Percentiles rank a stretch among this genome's conserved stretches.
Conservation (phyloP, 192 early-diverging fungal species). For the Haplosporangium gracile region DNA sequence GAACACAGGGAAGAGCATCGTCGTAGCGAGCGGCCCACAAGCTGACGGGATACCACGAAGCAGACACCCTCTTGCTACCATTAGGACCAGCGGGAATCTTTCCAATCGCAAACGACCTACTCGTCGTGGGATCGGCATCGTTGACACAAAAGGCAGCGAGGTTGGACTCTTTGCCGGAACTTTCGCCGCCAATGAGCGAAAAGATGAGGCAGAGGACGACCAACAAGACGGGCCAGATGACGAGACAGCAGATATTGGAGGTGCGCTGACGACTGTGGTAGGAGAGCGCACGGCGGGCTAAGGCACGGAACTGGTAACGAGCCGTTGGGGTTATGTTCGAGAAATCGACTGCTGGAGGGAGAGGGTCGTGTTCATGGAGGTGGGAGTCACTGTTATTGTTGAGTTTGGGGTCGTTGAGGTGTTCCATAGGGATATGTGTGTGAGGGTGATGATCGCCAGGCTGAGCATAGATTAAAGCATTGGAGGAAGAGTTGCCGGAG, state of each 20-base stretch:
- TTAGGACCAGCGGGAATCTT: not conserved
- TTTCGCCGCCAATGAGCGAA: not conserved
- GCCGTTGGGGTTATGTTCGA: constrained; percentile 12
- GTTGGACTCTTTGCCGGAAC: not conserved
- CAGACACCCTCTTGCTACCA: not conserved
- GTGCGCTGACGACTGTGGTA: constrained; percentile 40
- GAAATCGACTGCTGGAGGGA: constrained; percentile 44
- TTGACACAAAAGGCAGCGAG: constrained; percentile 26
- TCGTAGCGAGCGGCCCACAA: not conserved
- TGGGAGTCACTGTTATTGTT: not conserved
- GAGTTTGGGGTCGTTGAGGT: not conserved
- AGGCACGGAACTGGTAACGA: constrained; percentile 38
- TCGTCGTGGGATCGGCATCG: constrained; percentile 11
- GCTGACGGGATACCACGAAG: constrained; percentile 23
- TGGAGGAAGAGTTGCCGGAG: constrained; percentile 29
- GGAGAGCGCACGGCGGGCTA: constrained; percentile 36
- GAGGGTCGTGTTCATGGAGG: constrained; percentile 18
- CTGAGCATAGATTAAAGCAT: constrained; percentile 4
- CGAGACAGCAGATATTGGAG: constrained; percentile 25
- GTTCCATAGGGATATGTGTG: constrained; percentile 38
- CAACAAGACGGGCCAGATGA: constrained; percentile 35
- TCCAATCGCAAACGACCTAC: not conserved
- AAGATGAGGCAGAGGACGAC: constrained; percentile 20
- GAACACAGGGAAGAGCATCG: constrained; percentile 16
- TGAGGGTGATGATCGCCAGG: not conserved